A percentile compares a stretch with the other conserved stretches of the same genome.
These are phyloP conservation scores for Exophiala sp. DNA, from an alignment of 2,329 filamentous ascomycete genomes.

Conservation along the genomic window DNA sequence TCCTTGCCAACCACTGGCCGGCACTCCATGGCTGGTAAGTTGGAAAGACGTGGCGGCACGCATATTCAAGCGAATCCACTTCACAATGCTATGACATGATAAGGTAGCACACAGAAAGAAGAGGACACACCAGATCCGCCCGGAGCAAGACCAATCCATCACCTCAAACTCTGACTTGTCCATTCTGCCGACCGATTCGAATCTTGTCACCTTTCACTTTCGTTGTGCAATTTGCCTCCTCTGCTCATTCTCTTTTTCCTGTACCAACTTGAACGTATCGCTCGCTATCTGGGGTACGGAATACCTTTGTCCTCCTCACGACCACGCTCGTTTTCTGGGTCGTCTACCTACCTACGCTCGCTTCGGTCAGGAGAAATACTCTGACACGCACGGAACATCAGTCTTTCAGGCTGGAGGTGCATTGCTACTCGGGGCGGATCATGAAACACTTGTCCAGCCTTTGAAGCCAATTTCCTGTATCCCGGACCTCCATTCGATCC, in stretches of 20 bases:
- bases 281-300: not conserved
- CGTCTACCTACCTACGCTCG: not conserved
- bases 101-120: slow-evolving; percentile 1
- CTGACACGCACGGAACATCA: not conserved
- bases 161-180: slow-evolving; percentile 9
- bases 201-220: slow-evolving; percentile 11
- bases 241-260: not conserved
- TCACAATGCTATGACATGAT: slow-evolving; percentile 1
- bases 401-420: not conserved
- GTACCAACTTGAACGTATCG: not conserved
- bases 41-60: too few relatives aligned
- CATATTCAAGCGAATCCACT: not conserved
- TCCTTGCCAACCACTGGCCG: not conserved
- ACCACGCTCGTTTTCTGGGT: not conserved
- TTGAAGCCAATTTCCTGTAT: slow-evolving; percentile 10
- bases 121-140: too few relatives aligned
- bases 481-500: slow-evolving; percentile 12
- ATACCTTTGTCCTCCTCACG: not conserved
- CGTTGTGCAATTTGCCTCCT: slow-evolving; percentile 5
- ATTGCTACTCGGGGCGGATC: slow-evolving; percentile 1
- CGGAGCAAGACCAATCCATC: slow-evolving; percentile 3
- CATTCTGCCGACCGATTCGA: not conserved
- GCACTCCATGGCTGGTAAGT: not conserved
- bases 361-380: not conserved
- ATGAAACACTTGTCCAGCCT: slow-evolving; percentile 1